Evolutionary conservation across 192 early-diverging fungal genomes (phyloP).

Genomic region (Dissophora ornata): DNA sequence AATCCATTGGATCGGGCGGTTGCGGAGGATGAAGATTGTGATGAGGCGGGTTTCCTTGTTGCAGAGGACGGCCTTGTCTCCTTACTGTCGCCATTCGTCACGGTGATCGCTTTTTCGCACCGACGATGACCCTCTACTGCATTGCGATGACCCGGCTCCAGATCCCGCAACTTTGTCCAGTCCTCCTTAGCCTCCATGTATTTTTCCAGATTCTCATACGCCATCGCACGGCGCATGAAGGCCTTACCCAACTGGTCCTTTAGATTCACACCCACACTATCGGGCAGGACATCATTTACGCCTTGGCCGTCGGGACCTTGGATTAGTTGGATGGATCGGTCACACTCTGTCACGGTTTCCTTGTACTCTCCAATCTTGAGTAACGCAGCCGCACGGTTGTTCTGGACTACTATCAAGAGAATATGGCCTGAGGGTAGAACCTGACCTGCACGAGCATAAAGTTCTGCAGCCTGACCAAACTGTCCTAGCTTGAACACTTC

Average conservation of each 20-base stretch:
- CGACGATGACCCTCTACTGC: conserved; percentile 58
- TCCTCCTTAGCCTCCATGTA: conserved; percentile 75
- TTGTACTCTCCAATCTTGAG: conserved; percentile 88
- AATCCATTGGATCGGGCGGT: not conserved
- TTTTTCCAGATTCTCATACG: conserved; percentile 86
- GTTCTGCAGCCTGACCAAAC: conserved; percentile 80
- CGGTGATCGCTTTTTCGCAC: conserved; percentile 59
- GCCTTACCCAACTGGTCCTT: conserved; percentile 79
- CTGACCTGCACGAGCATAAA: conserved; percentile 66
- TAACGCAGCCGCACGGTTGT: conserved; percentile 86
- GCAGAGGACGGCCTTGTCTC: not conserved
- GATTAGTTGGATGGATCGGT: conserved; percentile 44
- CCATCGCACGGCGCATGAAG: conserved; percentile 79
- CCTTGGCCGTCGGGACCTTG: conserved; percentile 48
- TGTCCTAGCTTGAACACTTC: conserved; percentile 90
- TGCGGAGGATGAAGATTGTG: conserved; percentile 1
- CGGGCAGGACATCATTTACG: conserved; percentile 24
- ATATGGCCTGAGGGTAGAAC: conserved; percentile 72
- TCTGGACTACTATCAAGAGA: conserved; percentile 72
- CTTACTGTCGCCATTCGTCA: conserved; percentile 19
- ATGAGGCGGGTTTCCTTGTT: conserved; percentile 2
- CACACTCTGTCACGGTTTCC: conserved; percentile 78
- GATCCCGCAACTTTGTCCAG: conserved; percentile 61
- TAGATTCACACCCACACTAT: conserved; percentile 44
- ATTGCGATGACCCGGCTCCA: conserved; percentile 46